These are phyloP conservation scores for Pneumocystis carinii DNA, from an alignment of 1,139 yeast genomes.

Conservation along the genomic window DNA sequence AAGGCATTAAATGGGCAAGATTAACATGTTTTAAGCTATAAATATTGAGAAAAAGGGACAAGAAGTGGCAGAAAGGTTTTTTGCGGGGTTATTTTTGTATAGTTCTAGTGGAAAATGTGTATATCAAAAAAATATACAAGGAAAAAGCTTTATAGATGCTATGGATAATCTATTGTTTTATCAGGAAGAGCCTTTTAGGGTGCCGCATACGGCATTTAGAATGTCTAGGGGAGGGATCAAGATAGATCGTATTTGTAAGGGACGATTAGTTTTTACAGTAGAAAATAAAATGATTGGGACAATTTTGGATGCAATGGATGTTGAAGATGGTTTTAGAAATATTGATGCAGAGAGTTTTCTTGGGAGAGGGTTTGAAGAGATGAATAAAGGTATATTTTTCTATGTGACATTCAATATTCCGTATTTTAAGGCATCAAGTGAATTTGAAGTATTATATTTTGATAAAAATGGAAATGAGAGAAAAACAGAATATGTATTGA, in stretches of 20 bases:
- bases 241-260: background rate
- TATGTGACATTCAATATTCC: background rate
- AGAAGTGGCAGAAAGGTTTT: background rate
- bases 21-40: background rate
- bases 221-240: background rate
- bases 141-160: background rate
- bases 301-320: background rate
- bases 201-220: background rate
- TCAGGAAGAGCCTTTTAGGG: background rate
- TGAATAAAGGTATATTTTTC: background rate
- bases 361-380: background rate
- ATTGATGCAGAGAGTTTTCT: background rate
- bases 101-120: background rate
- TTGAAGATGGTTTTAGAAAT: background rate
- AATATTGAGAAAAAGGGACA: background rate
- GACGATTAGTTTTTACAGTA: background rate
- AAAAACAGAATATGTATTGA: background rate
- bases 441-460: background rate
- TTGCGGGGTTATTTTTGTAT: background rate
- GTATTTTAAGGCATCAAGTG: background rate
- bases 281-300: background rate
- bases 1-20: background rate
- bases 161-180: background rate
- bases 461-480: background rate
- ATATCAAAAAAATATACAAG: background rate